Base-by-base conservation (phyloP, 225 moss, liverwort and hornwort genomes). In the Pseudisothecium myosuroides region DNA sequence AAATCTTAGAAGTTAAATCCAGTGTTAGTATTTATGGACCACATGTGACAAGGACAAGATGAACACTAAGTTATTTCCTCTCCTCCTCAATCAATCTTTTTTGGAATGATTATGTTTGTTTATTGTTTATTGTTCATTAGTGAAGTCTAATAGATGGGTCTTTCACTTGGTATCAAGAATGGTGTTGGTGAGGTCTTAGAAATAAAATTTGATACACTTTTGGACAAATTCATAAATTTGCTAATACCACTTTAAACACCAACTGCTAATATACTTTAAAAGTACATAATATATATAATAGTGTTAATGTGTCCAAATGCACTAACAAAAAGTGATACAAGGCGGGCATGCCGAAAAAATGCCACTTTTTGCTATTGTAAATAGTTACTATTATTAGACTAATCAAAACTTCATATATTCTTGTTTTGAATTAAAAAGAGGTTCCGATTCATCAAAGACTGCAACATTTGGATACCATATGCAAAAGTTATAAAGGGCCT, bases 11-110 rank as follows among this genome's bases (percentile, higher is more conserved):
- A 47, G 18, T 17, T 31, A 18, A 49, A 47, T 2, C 18, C 2
- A 11, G 4, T 19, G 4, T 31, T 47, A 74, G 47, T 18, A 29
- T 45, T 28, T 74, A 17, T 74, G 6, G 16, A 74, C 6, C 4
- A 74, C 4, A n/a, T 45, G 45, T 45, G 1, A 45, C 1, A 73
- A 73, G 3, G 45, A 73, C 2, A 5, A 73, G 17, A 45, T 73
- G 28, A 45, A 45, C 1, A 26, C 0, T 16, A 4, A 45, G 9
- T 73, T 28, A 5, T 17, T 9, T 45, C 45, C 5, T 34, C 8
- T 52, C 3, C 0, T 36, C 22, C 0, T 23, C 0, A 10, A 0
- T 76, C 2, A 1, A 0, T 36, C 5, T 14, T 36, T 76, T 76
- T 36, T 3, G 0, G 8, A 52, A 52, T 14, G 36, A 54, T 37